Evolutionary conservation across 1,139 yeast genomes (phyloP).

Genomic region (Trichomonascaceae sp.): DNA sequence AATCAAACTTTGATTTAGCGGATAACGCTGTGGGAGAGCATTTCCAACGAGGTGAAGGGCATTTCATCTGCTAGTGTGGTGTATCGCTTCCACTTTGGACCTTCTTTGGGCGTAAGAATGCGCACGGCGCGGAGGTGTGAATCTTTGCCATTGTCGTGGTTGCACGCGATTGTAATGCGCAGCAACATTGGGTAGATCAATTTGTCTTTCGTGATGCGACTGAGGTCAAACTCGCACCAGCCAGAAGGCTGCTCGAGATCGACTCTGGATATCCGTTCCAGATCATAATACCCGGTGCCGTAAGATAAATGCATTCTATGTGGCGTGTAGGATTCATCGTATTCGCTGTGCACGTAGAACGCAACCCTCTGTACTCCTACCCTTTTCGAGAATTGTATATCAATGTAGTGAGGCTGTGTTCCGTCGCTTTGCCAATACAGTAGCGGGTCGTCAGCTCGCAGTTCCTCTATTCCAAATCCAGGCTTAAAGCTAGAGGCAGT

Average conservation of each 20-base stretch:
- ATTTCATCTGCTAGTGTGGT: no score
- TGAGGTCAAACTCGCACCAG: constrained; percentile 68
- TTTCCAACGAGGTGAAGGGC: no score
- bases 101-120: constrained; percentile 35
- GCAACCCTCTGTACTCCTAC: constrained; percentile 62
- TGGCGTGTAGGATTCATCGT: constrained; percentile 93
- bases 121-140: constrained; percentile 73
- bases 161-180: constrained; percentile 56
- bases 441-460: constrained; percentile 63
- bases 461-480: constrained; percentile 56
- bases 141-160: constrained; percentile 95
- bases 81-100: no score
- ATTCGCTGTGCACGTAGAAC: constrained; percentile 48
- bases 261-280: constrained; percentile 57
- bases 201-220: constrained; percentile 38
- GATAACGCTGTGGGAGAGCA: no score
- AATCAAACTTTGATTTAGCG: no score
- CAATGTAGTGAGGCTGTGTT: constrained; percentile 73
- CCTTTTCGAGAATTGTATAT: constrained; percentile 68
- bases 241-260: constrained; percentile 67
- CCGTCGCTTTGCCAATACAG: constrained; percentile 96
- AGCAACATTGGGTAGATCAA: constrained; percentile 63
- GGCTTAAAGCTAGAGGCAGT: constrained; percentile 62
- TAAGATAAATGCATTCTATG: constrained; percentile 55
- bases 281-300: constrained; percentile 79